Percentiles rank a stretch among this genome's conserved stretches.
These are phyloP conservation scores for Pholiota adiposa DNA, from an alignment of 1,284 basidiomycete genomes.

Conservation along the genomic window DNA sequence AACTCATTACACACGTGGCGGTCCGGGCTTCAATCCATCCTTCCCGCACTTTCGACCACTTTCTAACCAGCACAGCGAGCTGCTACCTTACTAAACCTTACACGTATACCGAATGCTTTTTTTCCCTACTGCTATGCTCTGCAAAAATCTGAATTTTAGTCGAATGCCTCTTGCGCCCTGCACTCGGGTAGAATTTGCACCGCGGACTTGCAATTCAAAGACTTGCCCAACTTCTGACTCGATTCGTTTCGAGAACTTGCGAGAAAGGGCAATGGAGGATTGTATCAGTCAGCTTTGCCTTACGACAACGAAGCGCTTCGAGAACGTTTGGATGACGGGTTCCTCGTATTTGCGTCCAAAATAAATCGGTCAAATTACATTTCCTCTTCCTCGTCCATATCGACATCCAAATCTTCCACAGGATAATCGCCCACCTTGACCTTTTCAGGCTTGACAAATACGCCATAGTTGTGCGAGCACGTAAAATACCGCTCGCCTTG, in stretches of 20 bases:
- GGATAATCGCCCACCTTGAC: slow-evolving; percentile 89
- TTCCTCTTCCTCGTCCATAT: slow-evolving; percentile 76
- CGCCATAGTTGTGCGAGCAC: slow-evolving; percentile 78
- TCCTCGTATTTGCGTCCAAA: background rate
- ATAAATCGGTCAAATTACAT: slow-evolving; percentile 2
- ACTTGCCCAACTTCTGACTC: background rate
- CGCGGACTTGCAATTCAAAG: background rate
- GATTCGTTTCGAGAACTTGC: background rate
- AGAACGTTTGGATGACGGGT: too few species aligned
- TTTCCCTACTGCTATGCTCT: too few species aligned
- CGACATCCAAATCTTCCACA: slow-evolving; percentile 73
- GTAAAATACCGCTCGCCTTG: slow-evolving; percentile 87
- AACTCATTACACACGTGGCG: slow-evolving; percentile 35
- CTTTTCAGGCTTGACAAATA: slow-evolving; percentile 87
- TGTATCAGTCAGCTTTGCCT: background rate
- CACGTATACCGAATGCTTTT: background rate
- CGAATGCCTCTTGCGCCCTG: background rate
- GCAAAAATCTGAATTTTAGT: too few species aligned
- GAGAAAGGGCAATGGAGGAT: background rate
- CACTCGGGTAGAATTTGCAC: background rate
- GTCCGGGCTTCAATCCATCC: slow-evolving; percentile 19
- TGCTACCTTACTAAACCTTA: background rate
- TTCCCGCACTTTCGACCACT: slow-evolving; percentile 37
- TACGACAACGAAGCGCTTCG: too few species aligned
- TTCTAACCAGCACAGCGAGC: slow-evolving; percentile 25